Base-by-base conservation (phyloP, 805 yeast genomes). In the Candida insectorum region DNA sequence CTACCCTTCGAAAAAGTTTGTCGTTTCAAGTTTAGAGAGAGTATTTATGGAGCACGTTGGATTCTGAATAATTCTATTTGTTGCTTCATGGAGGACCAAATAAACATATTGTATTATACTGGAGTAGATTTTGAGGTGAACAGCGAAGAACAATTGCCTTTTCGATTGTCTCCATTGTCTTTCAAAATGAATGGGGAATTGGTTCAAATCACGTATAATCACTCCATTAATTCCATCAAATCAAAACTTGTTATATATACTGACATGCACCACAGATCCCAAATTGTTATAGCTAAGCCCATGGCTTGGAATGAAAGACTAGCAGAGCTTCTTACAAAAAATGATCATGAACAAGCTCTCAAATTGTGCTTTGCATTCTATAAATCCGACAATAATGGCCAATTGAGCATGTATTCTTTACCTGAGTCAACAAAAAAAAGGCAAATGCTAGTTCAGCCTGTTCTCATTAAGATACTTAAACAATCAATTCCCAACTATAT, bases 231-330 rank as follows among this genome's bases (percentile, higher is more conserved):
- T 9, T 27, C 33, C 1, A 31, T 39, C 4, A 39, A 43, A 26
- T 32, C 33, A 17, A 31, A 39, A 13, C 16, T 22, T 14, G 21
- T 39, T n/a, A 16, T 39, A 14, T n/a, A 33, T 12, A 9, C 20
- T 4, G 27, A 31, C 5, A 19, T 17, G 19, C 18, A 27, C 19
- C 28, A 28, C 22, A 24, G 19, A 64, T 39, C 67, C 72, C 2
- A 65, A 72, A 29, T 86, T 0, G 71, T 60, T 5, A 66, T 79
- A 2, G 95, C 89, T 0, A 63, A 76, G 16, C 55, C 77, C 11
- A 62, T 77, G 2, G 77, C 71, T 44, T 86, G 88, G 95, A 85
- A 81, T 0, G 89, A 83, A 43, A 61, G 67, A 17, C 53, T 85
- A 1, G 52, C 73, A 37, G 62, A 56, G 5, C 49, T 73, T 9